These are phyloP conservation scores for Tricholoma matsutake DNA, from an alignment of 768 basidiomycete species.

Conservation along the genomic window DNA sequence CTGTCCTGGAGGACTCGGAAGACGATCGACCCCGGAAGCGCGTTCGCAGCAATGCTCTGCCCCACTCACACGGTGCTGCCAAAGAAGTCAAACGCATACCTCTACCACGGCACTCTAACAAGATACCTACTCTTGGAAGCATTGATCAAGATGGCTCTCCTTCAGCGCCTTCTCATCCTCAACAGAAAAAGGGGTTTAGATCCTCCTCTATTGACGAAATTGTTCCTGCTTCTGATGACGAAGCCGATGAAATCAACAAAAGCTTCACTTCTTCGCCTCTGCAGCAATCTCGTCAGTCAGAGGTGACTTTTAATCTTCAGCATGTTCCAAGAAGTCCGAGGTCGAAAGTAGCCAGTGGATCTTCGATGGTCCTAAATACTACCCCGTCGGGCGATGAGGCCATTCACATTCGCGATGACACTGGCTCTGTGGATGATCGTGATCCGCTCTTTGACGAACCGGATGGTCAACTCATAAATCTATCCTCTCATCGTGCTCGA, in stretches of 20 bases:
- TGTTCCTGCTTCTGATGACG: slow-evolving; percentile 32
- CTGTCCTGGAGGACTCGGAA: background rate
- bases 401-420: background rate
- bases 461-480: slow-evolving; percentile 1
- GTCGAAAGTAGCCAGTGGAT: background rate
- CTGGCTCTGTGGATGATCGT: background rate
- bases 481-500: slow-evolving; percentile 45
- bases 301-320: background rate
- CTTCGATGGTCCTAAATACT: background rate
- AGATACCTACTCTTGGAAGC: background rate
- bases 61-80: background rate
- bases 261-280: background rate
- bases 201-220: slow-evolving; percentile 25
- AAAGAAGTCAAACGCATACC: background rate
- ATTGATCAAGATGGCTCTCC: slow-evolving; percentile 4
- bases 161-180: slow-evolving; percentile 5
- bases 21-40: slow-evolving; percentile 17
- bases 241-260: slow-evolving; percentile 27
- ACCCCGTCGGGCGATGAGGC: background rate
- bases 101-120: background rate
- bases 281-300: background rate
- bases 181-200: slow-evolving; percentile 19
- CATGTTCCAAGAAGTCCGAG: background rate
- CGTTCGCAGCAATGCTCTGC: slow-evolving; percentile 5
- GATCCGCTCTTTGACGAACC: slow-evolving; percentile 14